Percentiles rank a stretch among this genome's conserved stretches.
Conservation (phyloP, 345 rosid species). For the Rhodomyrtus tomentosa region DNA sequence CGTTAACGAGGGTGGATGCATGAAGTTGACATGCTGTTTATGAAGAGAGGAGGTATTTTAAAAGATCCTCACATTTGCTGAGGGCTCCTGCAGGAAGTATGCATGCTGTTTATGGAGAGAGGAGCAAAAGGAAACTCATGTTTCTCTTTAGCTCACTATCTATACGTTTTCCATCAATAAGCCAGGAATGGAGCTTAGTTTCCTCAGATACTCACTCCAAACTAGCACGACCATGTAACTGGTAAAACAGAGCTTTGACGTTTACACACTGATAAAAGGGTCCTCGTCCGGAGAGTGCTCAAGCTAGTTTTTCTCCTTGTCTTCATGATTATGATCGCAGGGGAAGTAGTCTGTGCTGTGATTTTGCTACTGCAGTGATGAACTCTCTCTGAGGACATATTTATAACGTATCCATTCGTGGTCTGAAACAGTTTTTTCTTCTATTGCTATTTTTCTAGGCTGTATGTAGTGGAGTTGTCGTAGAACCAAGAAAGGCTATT, state of each 20-base stretch:
- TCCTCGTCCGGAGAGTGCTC: neutral
- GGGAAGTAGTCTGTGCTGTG: neutral
- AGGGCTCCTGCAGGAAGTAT: neutral
- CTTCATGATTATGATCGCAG: neutral
- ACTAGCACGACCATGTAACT: neutral
- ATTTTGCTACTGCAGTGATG: neutral
- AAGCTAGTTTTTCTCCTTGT: neutral
- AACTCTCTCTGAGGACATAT: neutral
- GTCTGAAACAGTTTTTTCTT: neutral
- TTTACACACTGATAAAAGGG: neutral
- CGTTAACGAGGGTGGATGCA: neutral
- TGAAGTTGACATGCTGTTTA: neutral
- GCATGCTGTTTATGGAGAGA: neutral
- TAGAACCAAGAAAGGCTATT: slow-evolving; percentile 58
- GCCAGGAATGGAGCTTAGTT: neutral
- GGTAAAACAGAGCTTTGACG: neutral
- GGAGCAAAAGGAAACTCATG: neutral
- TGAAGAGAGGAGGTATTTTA: neutral
- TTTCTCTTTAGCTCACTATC: neutral
- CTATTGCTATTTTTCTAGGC: slow-evolving; percentile 30
- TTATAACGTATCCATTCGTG: neutral
- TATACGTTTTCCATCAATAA: neutral
- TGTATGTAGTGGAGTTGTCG: slow-evolving; percentile 45
- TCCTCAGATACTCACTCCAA: neutral
- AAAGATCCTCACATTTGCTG: neutral